Evolutionary conservation across 2,329 filamentous ascomycete species (phyloP).

Genomic region (Sarocladium kiliense): DNA sequence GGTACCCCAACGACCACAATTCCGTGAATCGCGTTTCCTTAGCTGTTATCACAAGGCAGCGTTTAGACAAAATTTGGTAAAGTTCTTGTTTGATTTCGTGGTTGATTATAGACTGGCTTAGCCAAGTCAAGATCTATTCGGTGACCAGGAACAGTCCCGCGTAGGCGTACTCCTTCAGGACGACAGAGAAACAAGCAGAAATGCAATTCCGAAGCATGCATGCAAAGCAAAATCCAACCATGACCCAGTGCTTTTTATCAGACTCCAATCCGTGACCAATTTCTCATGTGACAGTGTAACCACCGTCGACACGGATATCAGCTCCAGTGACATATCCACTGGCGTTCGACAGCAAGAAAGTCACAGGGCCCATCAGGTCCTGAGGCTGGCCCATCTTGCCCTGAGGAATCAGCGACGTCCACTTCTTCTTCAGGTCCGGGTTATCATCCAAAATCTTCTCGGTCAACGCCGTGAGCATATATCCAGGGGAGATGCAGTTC

Average conservation of each 20-base stretch:
- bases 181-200: too few species aligned
- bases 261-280: neutral
- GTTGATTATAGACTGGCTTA: neutral
- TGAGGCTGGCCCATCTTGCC: conserved; percentile 91
- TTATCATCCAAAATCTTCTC: conserved; percentile 93
- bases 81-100: too few species aligned
- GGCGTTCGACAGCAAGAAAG: conserved; percentile 79
- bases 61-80: too few species aligned
- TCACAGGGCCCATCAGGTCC: conserved; percentile 89
- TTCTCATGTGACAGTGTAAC: conserved; percentile 72
- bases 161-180: neutral
- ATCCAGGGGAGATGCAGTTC: conserved; percentile 92
- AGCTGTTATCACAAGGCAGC: too few species aligned
- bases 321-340: conserved; percentile 67
- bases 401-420: conserved; percentile 86
- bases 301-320: conserved; percentile 77
- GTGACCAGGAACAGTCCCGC: neutral
- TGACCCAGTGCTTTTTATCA: neutral
- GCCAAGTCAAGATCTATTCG: neutral
- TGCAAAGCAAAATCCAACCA: neutral
- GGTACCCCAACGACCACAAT: neutral
- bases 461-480: conserved; percentile 94
- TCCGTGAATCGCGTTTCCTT: neutral
- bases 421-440: conserved; percentile 81
- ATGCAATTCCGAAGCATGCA: neutral